Conservation (phyloP, 129 eudicot genomes). For the Oenanthe sinensis region DNA sequence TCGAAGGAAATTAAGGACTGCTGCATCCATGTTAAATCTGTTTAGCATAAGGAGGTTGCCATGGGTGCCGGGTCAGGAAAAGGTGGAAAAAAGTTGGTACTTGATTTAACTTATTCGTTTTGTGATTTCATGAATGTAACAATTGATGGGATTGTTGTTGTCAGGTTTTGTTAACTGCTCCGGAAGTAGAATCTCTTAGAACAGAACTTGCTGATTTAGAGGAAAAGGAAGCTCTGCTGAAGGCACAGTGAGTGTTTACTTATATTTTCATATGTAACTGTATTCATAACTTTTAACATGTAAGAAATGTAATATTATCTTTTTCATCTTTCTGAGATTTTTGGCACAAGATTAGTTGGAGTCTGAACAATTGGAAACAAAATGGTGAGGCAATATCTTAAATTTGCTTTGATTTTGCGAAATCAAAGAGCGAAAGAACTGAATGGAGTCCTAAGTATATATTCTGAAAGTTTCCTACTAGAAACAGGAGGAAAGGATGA, state of each 20-base stretch:
- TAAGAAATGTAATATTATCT: not conserved
- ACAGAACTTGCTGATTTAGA: constrained; percentile 67
- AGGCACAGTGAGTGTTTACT: constrained; percentile 62
- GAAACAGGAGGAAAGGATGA: not conserved
- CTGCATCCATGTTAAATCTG: constrained; percentile 68
- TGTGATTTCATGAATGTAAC: constrained; percentile 1
- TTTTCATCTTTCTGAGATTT: not conserved
- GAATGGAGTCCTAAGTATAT: too few relatives aligned
- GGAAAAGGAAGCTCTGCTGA: constrained; percentile 68
- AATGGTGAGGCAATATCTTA: not conserved
- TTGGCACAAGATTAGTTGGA: not conserved
- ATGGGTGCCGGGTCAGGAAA: constrained; percentile 63
- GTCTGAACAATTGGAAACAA: not conserved
- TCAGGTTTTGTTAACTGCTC: constrained; percentile 67
- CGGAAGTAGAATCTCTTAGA: constrained; percentile 71
- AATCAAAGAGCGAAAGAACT: not conserved
- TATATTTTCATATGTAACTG: constrained; percentile 6
- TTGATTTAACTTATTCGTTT: not conserved
- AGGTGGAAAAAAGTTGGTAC: constrained; percentile 29
- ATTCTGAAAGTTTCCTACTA: too few relatives aligned
- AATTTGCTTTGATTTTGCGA: not conserved
- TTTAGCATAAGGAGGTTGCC: constrained; percentile 51
- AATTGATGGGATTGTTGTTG: not conserved
- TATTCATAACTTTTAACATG: not conserved
- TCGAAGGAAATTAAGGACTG: constrained; percentile 50